Percentiles rank a stretch among this genome's conserved stretches.
These are phyloP conservation scores for Vaccinium vitisidaea DNA, from an alignment of 148 eudicot genomes.

Conservation along the genomic window DNA sequence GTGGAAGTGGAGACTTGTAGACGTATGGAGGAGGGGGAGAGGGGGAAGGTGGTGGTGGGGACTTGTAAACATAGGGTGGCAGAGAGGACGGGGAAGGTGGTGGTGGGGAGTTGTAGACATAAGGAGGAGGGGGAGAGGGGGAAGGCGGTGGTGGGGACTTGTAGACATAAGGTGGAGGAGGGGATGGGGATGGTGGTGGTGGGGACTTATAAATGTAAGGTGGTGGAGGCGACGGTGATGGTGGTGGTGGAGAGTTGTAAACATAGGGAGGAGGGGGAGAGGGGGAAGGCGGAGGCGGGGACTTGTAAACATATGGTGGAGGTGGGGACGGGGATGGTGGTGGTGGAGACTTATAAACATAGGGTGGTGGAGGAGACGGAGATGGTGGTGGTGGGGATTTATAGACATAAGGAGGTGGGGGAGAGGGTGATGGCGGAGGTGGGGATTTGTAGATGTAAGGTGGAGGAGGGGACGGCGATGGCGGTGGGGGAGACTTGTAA, in stretches of 20 bases:
- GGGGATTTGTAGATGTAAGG: constrained; percentile 37
- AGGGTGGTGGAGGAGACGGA: constrained; percentile 17
- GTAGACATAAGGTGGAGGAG: constrained; percentile 33
- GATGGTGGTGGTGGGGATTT: constrained; percentile 33
- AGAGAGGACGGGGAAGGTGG: constrained; percentile 30
- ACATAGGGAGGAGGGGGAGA: constrained; percentile 20
- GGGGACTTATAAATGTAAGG: constrained; percentile 36
- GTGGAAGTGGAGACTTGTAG: no score
- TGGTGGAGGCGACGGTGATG: constrained; percentile 11
- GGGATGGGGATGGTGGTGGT: constrained; percentile 32
- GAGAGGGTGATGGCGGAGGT: not conserved
- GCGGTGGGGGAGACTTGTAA: constrained; percentile 32
- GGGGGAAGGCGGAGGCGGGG: constrained; percentile 20
- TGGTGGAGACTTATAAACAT: constrained; percentile 28
- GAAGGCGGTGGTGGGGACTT: constrained; percentile 39
- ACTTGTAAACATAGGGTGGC: constrained; percentile 8
- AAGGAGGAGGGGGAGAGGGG: constrained; percentile 24
- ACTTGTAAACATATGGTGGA: constrained; percentile 17
- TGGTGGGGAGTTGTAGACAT: constrained; percentile 27
- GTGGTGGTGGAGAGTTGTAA: constrained; percentile 38
- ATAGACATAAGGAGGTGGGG: constrained; percentile 18
- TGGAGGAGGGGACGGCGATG: constrained; percentile 27
- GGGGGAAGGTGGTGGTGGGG: constrained; percentile 12
- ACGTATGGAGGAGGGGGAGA: not conserved
- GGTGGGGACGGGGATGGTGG: constrained; percentile 22